phyloP scores from a whole-genome alignment of 1,284 basidiomycete species.

The Amylostereum areolatum region DNA sequence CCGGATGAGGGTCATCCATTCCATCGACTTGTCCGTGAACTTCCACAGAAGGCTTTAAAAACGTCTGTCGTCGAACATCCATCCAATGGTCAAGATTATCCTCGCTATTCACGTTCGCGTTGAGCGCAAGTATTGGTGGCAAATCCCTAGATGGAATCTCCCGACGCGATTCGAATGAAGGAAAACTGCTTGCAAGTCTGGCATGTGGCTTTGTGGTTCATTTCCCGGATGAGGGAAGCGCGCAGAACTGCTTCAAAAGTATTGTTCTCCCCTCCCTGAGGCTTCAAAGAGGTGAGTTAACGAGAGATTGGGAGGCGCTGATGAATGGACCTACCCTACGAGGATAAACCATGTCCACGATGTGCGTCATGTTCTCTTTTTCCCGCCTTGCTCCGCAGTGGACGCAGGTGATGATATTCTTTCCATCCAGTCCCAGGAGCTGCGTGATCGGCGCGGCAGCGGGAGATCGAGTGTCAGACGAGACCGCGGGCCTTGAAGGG shows the following conservation, averaged over 20 bases:
- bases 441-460: slow-evolving; percentile 70
- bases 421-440: slow-evolving; percentile 71
- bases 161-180: slow-evolving; percentile 69
- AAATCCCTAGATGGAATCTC: slow-evolving; percentile 64
- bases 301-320: slow-evolving; percentile 3
- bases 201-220: slow-evolving; percentile 83
- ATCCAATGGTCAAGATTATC: slow-evolving; percentile 79
- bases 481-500: slow-evolving; percentile 22
- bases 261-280: slow-evolving; percentile 32
- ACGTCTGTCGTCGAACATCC: slow-evolving; percentile 50
- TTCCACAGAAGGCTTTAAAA: slow-evolving; percentile 50
- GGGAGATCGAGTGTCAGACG: slow-evolving; percentile 27
- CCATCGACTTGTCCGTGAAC: slow-evolving; percentile 55
- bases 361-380: slow-evolving; percentile 73
- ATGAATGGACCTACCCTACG: slow-evolving; percentile 49
- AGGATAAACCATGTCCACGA: slow-evolving; percentile 88
- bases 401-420: slow-evolving; percentile 71
- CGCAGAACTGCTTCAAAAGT: slow-evolving; percentile 73
- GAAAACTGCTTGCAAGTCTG: slow-evolving; percentile 74
- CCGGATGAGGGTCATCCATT: slow-evolving; percentile 48
- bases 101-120: slow-evolving; percentile 75
- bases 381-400: slow-evolving; percentile 67
- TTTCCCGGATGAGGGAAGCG: slow-evolving; percentile 76
- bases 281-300: slow-evolving; percentile 5
- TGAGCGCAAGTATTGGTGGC: slow-evolving; percentile 85